Base-by-base conservation (phyloP, 1,284 basidiomycete species). In the Cerrena zonata region DNA sequence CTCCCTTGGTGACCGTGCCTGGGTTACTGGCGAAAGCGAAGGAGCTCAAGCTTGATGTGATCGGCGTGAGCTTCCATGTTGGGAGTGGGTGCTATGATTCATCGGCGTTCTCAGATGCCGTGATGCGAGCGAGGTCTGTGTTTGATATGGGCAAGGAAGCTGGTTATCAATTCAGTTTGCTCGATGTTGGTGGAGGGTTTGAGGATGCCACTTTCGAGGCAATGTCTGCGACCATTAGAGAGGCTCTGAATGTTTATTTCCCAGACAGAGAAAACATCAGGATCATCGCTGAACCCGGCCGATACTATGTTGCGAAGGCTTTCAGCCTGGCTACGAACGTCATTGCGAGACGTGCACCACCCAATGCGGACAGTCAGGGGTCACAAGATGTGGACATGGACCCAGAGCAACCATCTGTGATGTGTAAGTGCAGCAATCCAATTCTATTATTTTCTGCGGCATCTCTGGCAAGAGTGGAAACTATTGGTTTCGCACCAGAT, bases 41-140 rank as follows among this genome's bases (percentile, higher is more conserved):
- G 58, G 84, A 90, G 64, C 78, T 98, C 30, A 73, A 77, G 22
- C 77, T 99, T 48, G 80, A 94, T 63, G 91, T 99, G 48, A 78
- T 98, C 46, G 96, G 96, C 30, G 91, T 98, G 48, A 92, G 88
- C 65, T 99, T 99, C 81, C 96, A 99, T 68, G 96, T 98, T 47
- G 96, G 96, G 10, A 93, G 89, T 54, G 96, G 96, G 2, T 96
- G 92, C 72, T 97, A 91, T 67, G 94, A 99, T 68, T 84, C 94
- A 5, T 75, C 81, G 42, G 88, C 91, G 38, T 99, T 95, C 65
- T 81, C 82, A 36, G 94, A 97, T 67, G 96, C 95, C 25, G 82
- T 99, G 56, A 77, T 72, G 70, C 86, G 92, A 12, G 90, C 95
- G 3, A 82, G 85, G 13, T 69, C 75, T 30, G 91, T 88, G 15